Conservation (phyloP, 139 green algal genomes). For the Zygnema circumcarinatum region DNA sequence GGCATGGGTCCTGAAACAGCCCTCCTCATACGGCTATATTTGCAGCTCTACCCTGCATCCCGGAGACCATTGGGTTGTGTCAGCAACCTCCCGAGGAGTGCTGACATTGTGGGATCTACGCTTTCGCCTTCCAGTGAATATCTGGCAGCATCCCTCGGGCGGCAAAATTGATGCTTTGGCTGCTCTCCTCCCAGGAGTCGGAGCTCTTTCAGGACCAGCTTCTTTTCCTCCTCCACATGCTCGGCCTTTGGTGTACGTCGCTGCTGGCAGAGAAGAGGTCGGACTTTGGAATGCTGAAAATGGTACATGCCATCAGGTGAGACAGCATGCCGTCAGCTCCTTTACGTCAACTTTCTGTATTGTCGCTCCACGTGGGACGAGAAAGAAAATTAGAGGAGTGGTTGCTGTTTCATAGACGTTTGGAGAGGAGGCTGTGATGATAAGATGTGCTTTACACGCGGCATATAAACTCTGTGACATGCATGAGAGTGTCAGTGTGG, state of each 20-base stretch:
- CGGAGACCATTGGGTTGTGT: constrained; percentile 36
- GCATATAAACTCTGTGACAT: too few relatives aligned
- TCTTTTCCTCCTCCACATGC: not conserved
- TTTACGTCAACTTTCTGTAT: not conserved
- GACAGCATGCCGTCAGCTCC: not conserved
- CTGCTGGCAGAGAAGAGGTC: constrained; percentile 52
- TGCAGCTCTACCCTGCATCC: constrained; percentile 4
- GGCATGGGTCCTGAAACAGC: constrained; percentile 18
- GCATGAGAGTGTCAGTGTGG: too few relatives aligned
- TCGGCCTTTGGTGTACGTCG: constrained; percentile 52
- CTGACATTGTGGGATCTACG: constrained; percentile 58
- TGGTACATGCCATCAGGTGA: constrained; percentile 46
- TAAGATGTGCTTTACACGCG: too few relatives aligned
- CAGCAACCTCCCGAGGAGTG: constrained; percentile 38
- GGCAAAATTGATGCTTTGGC: constrained; percentile 28
- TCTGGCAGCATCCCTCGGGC: constrained; percentile 44
- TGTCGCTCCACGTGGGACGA: not conserved
- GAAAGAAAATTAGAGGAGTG: not conserved
- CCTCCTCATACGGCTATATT: not conserved
- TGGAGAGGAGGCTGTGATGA: too few relatives aligned
- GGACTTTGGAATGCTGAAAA: constrained; percentile 50
- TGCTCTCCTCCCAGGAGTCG: constrained; percentile 39
- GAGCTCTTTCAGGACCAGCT: not conserved
- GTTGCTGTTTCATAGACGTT: not conserved
- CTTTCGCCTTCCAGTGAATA: constrained; percentile 51